Evolutionary conservation across 768 basidiomycete species (phyloP).

Genomic region (Psilocybe cyanescens): DNA sequence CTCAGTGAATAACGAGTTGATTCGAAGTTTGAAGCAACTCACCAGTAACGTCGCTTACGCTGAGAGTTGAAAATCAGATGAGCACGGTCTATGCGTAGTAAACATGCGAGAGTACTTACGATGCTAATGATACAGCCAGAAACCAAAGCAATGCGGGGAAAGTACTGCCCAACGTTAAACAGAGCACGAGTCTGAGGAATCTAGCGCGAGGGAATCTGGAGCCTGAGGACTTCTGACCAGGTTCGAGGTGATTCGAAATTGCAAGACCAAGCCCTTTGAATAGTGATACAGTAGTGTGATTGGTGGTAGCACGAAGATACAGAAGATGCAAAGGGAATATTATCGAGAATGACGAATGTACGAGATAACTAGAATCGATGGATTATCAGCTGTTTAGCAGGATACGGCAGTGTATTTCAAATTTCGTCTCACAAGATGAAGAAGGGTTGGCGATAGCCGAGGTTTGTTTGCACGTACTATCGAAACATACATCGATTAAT

Average conservation of each 20-base stretch:
- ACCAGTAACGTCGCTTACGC: slow-evolving; percentile 83
- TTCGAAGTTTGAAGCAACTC: slow-evolving; percentile 16
- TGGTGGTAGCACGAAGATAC: slow-evolving; percentile 57
- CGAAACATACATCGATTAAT: slow-evolving; percentile 8
- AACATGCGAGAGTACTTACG: slow-evolving; percentile 51
- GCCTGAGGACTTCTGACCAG: slow-evolving; percentile 33
- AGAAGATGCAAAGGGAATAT: slow-evolving; percentile 84
- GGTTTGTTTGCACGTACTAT: slow-evolving; percentile 78
- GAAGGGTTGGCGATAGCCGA: slow-evolving; percentile 86
- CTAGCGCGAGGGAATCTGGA: slow-evolving; percentile 36
- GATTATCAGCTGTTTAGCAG: not conserved
- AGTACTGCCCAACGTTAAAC: slow-evolving; percentile 61
- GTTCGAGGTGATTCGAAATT: slow-evolving; percentile 50
- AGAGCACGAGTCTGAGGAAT: slow-evolving; percentile 42
- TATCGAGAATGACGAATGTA: slow-evolving; percentile 80
- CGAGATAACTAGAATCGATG: slow-evolving; percentile 65
- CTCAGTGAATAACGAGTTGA: slow-evolving; percentile 9
- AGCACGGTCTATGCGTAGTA: not conserved
- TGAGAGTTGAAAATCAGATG: slow-evolving; percentile 28
- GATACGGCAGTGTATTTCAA: slow-evolving; percentile 3
- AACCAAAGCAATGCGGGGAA: slow-evolving; percentile 79
- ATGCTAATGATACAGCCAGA: slow-evolving; percentile 64
- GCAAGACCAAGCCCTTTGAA: slow-evolving; percentile 54
- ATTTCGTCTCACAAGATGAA: slow-evolving; percentile 72
- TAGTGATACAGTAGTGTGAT: slow-evolving; percentile 51